phyloP scores from a whole-genome alignment of 2,329 filamentous ascomycete species.

The Scedosporium minutisporum region DNA sequence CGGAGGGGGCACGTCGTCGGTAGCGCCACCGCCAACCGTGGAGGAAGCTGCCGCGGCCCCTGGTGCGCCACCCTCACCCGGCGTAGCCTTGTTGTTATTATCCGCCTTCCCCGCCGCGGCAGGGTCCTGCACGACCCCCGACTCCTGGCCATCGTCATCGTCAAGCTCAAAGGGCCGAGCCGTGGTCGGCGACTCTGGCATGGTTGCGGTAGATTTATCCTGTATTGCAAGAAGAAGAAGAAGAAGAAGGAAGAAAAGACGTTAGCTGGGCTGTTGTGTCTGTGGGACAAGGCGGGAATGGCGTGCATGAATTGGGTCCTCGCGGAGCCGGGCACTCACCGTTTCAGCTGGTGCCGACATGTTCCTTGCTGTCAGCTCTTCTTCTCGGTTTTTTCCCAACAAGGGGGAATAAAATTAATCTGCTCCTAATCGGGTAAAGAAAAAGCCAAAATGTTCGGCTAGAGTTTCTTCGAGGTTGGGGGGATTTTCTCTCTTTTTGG shows the following conservation, averaged over 20 bases:
- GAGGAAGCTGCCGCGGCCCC: conserved; percentile 19
- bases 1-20: conserved; percentile 46
- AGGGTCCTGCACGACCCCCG: conserved; percentile 36
- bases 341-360: conserved; percentile 6
- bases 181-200: conserved; percentile 57
- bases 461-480: not conserved
- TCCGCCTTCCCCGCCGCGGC: conserved; percentile 15
- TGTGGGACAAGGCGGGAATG: not conserved
- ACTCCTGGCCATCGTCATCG: conserved; percentile 60
- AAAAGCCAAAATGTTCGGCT: not conserved
- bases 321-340: conserved; percentile 1
- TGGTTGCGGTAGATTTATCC: conserved; percentile 33
- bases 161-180: conserved; percentile 57
- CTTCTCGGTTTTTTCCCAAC: not conserved
- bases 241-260: not conserved
- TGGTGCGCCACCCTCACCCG: conserved; percentile 11
- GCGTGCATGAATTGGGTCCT: not conserved
- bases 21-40: conserved; percentile 18
- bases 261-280: not conserved
- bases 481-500: not conserved
- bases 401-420: not conserved
- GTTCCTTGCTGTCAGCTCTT: not conserved
- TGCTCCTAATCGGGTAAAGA: not conserved
- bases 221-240: conserved; percentile 13
- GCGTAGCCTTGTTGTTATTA: conserved; percentile 13